A percentile compares a stretch with the other conserved stretches of the same genome.
phyloP scores from a whole-genome alignment of 495 filamentous ascomycete species.

The Penicillium desertorum region DNA sequence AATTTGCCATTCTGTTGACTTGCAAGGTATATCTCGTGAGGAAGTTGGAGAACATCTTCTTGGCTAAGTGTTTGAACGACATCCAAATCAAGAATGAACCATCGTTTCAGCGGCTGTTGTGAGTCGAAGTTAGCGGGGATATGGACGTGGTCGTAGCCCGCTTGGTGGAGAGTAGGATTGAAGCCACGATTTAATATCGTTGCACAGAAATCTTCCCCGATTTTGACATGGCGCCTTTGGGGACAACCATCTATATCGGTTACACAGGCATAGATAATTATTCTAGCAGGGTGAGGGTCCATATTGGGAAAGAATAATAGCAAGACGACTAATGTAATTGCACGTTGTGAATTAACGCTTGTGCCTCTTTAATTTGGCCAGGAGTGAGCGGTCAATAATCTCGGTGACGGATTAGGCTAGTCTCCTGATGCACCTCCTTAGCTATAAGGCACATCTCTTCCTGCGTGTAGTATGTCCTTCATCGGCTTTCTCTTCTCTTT shows the following conservation, averaged over 20 bases:
- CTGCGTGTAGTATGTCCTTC: no score
- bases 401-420: no score
- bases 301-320: neutral
- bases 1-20: constrained; percentile 26
- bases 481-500: no score
- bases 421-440: no score
- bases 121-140: constrained; percentile 29
- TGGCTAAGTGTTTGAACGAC: constrained; percentile 18
- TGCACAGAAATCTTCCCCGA: constrained; percentile 22
- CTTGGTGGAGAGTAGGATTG: constrained; percentile 14
- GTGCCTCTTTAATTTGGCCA: no score
- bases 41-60: constrained; percentile 18
- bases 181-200: constrained; percentile 19
- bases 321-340: neutral
- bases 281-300: constrained; percentile 3
- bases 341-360: no score
- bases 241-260: constrained; percentile 26
- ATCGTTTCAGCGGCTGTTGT: constrained; percentile 18
- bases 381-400: no score
- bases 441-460: no score
- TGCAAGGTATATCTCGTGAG: constrained; percentile 26
- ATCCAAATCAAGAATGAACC: constrained; percentile 30
- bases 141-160: constrained; percentile 28
- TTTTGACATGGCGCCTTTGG: constrained; percentile 21
- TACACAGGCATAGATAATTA: constrained; percentile 19